A percentile compares a stretch with the other conserved stretches of the same genome.
phyloP scores from a whole-genome alignment of 352 stramenopile species.

The Phytophthora quininea region DNA sequence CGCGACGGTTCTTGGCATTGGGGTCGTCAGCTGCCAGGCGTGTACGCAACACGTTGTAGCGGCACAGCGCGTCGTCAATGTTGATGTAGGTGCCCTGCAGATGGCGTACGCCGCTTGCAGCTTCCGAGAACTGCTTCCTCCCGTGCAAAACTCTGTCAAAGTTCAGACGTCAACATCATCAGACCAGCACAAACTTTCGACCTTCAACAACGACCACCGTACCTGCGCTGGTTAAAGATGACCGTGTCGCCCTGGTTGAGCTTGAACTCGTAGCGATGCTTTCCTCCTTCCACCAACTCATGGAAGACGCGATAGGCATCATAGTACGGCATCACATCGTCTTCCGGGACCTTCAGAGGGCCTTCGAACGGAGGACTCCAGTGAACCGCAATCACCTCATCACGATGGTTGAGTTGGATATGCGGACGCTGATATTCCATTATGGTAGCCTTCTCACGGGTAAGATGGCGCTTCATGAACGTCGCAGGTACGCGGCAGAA shows the following conservation, averaged over 20 bases:
- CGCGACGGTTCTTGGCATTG: conserved; percentile 64
- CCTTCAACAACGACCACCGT: background rate
- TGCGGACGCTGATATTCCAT: conserved; percentile 96
- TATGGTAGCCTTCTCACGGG: conserved; percentile 84
- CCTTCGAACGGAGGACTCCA: conserved; percentile 96
- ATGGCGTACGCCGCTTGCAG: conserved; percentile 77
- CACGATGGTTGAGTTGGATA: conserved; percentile 88
- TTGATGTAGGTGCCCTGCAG: conserved; percentile 89
- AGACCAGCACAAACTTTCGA: background rate
- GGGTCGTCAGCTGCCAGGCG: conserved; percentile 51
- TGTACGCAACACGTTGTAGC: conserved; percentile 77
- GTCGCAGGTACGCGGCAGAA: conserved; percentile 89
- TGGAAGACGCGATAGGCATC: conserved; percentile 84
- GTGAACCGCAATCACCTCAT: conserved; percentile 90
- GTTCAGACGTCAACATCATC: background rate
- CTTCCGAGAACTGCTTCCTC: conserved; percentile 73
- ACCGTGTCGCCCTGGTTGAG: conserved; percentile 82
- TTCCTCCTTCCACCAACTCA: conserved; percentile 76
- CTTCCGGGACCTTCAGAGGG: conserved; percentile 80
- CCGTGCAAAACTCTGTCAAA: conserved; percentile 68
- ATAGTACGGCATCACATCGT: conserved; percentile 81
- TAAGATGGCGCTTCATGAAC: conserved; percentile 94
- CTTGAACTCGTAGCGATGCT: conserved; percentile 78
- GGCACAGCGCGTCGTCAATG: conserved; percentile 87
- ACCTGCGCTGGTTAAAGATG: conserved; percentile 87